Evolutionary conservation across 805 yeast species (phyloP), one percentile per base, ranked within the genome.

Genomic region (Ogataea corticis): DNA sequence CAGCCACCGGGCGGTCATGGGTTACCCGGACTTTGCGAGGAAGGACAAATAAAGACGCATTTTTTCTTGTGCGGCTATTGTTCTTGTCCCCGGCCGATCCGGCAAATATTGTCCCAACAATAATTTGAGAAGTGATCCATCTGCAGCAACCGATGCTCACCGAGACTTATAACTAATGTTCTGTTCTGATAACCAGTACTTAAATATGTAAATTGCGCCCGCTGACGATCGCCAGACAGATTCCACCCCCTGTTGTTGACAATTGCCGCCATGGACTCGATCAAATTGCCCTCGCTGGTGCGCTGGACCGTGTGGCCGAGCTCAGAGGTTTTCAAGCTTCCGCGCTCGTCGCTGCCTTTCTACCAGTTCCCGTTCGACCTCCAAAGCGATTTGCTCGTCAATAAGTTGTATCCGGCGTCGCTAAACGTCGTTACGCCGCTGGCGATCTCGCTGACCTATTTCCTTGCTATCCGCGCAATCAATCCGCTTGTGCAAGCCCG

Each of bases 401-500:
- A 69, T 16, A 38, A 29, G 14, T 43, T 76, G 5, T 79, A 73
- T 54, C 63, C 69, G 16, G 23, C 48, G 10, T 65, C 79, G 19
- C 69, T 83, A 72, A 70, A 75, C 46, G 72, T 73, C 32, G 55
- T 71, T 18, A 76, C 82, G 16, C 86, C 87, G 2, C 54, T 83
- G 49, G 65, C 77, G 13, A 73, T 83, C 44, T 85, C 86, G 11
- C 49, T 79, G 3, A 68, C 73, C 14, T 83, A 83, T 60, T 85
- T 85, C 50, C 64, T 73, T 7, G 61, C 72, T 15, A 87, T 83
- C 35, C 87, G 83, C 57, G 55, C 66, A 27, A 58, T 73, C 49
- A 84, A 84, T 63, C 72, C 70, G 10, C 62, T 67, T 21, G 62
- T 79, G 13, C 59, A 70, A n/a, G 66, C 66, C 13, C 69, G 83